phyloP scores from a whole-genome alignment of 139 green algal species.

The Edaphochlamys debaryana region DNA sequence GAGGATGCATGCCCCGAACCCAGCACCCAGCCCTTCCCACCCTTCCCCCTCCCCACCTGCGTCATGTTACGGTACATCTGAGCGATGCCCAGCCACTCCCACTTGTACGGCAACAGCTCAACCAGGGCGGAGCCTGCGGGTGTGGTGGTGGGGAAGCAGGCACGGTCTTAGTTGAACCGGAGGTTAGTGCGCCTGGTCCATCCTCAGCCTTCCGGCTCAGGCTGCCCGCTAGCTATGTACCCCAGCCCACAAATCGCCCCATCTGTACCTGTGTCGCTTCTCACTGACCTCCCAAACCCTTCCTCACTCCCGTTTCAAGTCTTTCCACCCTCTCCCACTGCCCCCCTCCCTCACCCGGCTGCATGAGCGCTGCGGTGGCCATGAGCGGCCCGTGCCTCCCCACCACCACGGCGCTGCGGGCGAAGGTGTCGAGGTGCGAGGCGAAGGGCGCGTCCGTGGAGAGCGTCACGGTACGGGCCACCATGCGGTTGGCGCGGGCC shows the following conservation, averaged over 20 bases:
- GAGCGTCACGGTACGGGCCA: constrained; percentile 38
- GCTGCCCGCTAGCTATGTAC: too few species aligned
- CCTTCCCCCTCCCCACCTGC: not conserved
- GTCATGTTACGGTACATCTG: constrained; percentile 85
- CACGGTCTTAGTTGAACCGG: not conserved
- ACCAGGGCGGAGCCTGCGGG: constrained; percentile 72
- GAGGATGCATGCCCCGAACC: too few species aligned
- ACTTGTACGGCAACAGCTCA: constrained; percentile 91
- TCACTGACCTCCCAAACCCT: too few species aligned
- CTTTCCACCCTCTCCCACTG: not conserved
- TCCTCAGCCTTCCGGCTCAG: too few species aligned
- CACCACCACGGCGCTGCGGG: constrained; percentile 75
- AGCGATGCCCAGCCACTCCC: constrained; percentile 77
- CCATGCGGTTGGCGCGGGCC: not conserved
- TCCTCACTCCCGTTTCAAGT: too few species aligned
- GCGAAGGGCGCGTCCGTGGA: constrained; percentile 71
- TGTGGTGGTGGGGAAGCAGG: not conserved
- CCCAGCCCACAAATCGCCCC: not conserved
- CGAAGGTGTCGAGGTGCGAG: constrained; percentile 71
- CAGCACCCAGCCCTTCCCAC: not conserved
- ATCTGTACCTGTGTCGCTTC: not conserved
- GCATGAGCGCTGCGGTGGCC: constrained; percentile 51
- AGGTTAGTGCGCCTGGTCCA: not conserved
- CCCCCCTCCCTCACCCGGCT: not conserved
- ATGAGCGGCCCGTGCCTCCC: constrained; percentile 77